Percentiles rank a stretch among this genome's conserved stretches.
phyloP scores from a whole-genome alignment of 805 yeast species.

The Candida chauliodis region DNA sequence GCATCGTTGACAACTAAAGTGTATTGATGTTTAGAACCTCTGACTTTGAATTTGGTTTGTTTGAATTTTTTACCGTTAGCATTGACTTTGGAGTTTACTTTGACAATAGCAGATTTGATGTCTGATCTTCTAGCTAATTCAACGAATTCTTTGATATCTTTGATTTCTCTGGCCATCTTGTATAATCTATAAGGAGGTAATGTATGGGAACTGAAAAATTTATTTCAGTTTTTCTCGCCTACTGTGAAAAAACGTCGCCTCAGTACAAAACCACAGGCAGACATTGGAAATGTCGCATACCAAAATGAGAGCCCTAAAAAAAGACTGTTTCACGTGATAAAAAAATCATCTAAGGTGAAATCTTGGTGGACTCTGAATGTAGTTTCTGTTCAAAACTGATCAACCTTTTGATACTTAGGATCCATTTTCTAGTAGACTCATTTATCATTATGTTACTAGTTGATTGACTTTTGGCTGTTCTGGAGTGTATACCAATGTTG shows the following conservation, averaged over 20 bases:
- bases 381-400: slow-evolving; percentile 43
- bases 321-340: not conserved
- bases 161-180: slow-evolving; percentile 57
- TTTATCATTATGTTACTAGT: slow-evolving; percentile 75
- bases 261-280: too few relatives aligned
- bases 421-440: slow-evolving; percentile 73
- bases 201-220: slow-evolving; percentile 1
- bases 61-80: slow-evolving; percentile 79
- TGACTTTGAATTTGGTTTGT: slow-evolving; percentile 98
- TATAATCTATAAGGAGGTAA: not conserved
- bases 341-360: not conserved
- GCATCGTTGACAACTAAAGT: slow-evolving; percentile 94
- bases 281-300: not conserved
- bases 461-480: slow-evolving; percentile 50
- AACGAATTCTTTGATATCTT: slow-evolving; percentile 95
- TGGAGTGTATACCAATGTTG: slow-evolving; percentile 73
- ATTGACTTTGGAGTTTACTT: slow-evolving; percentile 83
- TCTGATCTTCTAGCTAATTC: slow-evolving; percentile 96
- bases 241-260: not conserved
- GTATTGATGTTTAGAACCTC: slow-evolving; percentile 93
- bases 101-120: slow-evolving; percentile 89
- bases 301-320: not conserved
- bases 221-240: not conserved
- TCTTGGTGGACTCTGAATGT: not conserved
- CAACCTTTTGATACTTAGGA: slow-evolving; percentile 67